These are phyloP conservation scores for Euptelea pleiosperma DNA, from an alignment of 164 flowering plant genomes.

Conservation along the genomic window DNA sequence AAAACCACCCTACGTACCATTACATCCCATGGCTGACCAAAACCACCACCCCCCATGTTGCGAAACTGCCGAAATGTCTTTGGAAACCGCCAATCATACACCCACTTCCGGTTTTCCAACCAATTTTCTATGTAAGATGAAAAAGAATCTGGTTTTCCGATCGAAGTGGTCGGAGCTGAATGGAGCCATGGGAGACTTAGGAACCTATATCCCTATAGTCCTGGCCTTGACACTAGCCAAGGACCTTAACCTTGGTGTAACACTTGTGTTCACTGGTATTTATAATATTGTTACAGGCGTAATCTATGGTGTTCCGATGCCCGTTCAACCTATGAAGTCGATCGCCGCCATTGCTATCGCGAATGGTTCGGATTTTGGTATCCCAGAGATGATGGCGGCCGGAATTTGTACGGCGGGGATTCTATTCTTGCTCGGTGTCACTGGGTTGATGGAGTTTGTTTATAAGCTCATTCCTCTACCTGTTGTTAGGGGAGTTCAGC, in stretches of 20 bases:
- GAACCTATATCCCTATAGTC: conserved; percentile 84
- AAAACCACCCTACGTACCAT: neutral
- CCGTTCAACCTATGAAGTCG: conserved; percentile 95
- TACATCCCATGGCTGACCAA: conserved; percentile 10
- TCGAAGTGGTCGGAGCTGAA: conserved; percentile 77
- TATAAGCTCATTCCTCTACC: conserved; percentile 66
- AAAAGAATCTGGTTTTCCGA: conserved; percentile 40
- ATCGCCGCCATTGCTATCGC: conserved; percentile 84
- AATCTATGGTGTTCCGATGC: conserved; percentile 90
- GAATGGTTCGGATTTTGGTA: conserved; percentile 34
- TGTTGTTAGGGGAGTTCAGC: conserved; percentile 89
- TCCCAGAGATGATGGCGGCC: conserved; percentile 86
- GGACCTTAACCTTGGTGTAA: conserved; percentile 65
- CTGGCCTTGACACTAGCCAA: conserved; percentile 67
- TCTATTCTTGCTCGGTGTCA: conserved; percentile 55
- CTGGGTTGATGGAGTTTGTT: conserved; percentile 66
- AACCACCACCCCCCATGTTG: conserved; percentile 5
- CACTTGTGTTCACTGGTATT: conserved; percentile 73
- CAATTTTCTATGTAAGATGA: conserved; percentile 20
- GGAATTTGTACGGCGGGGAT: conserved; percentile 66
- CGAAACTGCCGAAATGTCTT: conserved; percentile 1
- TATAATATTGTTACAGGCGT: conserved; percentile 78
- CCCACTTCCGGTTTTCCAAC: conserved; percentile 1
- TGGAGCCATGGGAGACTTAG: conserved; percentile 91
- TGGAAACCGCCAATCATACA: neutral